Conservation (phyloP, 345 rosid species). For the Eutrema yunnanense region DNA sequence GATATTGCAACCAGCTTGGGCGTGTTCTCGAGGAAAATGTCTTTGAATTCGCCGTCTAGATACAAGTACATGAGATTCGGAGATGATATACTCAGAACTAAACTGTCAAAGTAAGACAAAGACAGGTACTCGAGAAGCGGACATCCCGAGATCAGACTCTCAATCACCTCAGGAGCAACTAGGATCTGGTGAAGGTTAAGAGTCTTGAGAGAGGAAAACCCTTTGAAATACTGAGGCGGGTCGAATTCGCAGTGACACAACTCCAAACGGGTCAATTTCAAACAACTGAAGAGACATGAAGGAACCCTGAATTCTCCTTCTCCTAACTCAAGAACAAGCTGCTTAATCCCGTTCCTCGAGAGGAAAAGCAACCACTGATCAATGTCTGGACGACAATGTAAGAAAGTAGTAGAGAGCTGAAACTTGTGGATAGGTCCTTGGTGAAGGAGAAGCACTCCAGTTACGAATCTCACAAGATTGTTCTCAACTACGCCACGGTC, state of each 20-base stretch:
- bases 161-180: constrained; percentile 71
- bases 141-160: constrained; percentile 64
- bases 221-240: constrained; percentile 61
- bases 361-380: constrained; percentile 97
- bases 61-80: constrained; percentile 76
- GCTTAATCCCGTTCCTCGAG: constrained; percentile 62
- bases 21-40: constrained; percentile 67
- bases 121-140: constrained; percentile 76
- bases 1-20: constrained; percentile 62
- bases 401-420: constrained; percentile 53
- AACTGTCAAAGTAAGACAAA: constrained; percentile 74
- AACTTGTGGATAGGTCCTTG: constrained; percentile 88
- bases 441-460: constrained; percentile 68
- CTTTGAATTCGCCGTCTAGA: constrained; percentile 86
- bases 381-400: constrained; percentile 64
- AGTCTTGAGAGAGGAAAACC: constrained; percentile 59
- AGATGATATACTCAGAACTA: constrained; percentile 59
- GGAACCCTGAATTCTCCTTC: constrained; percentile 83
- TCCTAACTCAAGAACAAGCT: constrained; percentile 67
- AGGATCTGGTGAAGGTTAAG: constrained; percentile 74
- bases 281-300: constrained; percentile 62
- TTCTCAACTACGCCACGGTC: constrained; percentile 36
- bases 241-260: constrained; percentile 73
- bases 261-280: constrained; percentile 60
- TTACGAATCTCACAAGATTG: constrained; percentile 55